Evolutionary conservation across 2,329 filamentous ascomycete genomes (phyloP), one percentile per base, ranked within the genome.

Genomic region (Colletotrichum sojae): DNA sequence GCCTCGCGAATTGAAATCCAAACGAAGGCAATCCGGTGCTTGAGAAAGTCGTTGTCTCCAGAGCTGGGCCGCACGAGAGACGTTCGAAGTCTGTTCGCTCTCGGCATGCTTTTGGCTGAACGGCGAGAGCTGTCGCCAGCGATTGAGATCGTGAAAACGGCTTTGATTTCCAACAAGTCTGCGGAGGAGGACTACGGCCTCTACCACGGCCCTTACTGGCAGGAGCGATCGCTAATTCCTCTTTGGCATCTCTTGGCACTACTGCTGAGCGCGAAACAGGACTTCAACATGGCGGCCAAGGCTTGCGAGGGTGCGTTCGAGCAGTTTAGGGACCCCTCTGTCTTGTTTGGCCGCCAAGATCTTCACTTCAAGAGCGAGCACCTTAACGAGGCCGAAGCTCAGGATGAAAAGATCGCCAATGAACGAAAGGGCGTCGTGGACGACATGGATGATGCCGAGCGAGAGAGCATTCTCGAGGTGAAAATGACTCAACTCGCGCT

Each of bases 401-500:
- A 84, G 63, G 67, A 74, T 18, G 75, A 76, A 13, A 77, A 76
- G 53, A 68, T 61, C 4, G 54, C 72, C 22, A 75, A 76, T 12
- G 68, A 73, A 18, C 68, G 66, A 27, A 78, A 75, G 71, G 89
- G 90, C 4, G 77, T 93, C 54, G 86, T 97, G 1, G 92, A 95
- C 72, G 90, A 93, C 52, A 93, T 98, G 90, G 92, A 94, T 71
- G 89, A 91, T 67, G 89, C 90, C 27, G 95, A 98, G 77, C 97
- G 94, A 76, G 93, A 95, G 78, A 89, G 89, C 56, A 91, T 99
- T 49, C 82, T 99, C n/a, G 93, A 98, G 79, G 90, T 98, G 70
- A 97, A 97, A 79, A 97, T 98, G 89, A 98, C 95, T 12, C 95
- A 98, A 76, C 84, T 99, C 69, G 88, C 92, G 4, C 86, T 99